These are phyloP conservation scores for Physcia stellaris DNA, from an alignment of 495 filamentous ascomycete species.

Conservation along the genomic window DNA sequence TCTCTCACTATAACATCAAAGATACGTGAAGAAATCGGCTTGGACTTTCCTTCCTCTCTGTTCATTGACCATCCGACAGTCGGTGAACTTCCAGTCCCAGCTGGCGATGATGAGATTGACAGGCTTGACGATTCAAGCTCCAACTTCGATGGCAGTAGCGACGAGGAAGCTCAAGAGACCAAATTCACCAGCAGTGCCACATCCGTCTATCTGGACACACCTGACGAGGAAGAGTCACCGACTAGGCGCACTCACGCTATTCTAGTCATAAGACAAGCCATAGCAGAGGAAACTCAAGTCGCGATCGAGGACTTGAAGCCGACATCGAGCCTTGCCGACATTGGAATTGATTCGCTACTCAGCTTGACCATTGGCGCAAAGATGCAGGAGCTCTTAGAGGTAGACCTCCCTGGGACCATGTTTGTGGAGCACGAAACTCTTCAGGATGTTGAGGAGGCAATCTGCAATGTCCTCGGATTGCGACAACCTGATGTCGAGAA, in stretches of 20 bases:
- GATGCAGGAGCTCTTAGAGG: constrained; percentile 21
- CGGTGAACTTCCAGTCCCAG: constrained; percentile 43
- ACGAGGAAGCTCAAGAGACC: not conserved
- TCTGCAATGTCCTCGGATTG: constrained; percentile 1
- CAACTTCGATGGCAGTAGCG: not conserved
- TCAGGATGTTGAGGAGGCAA: constrained; percentile 8
- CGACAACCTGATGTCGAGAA: not conserved
- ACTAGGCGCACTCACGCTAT: too few relatives aligned
- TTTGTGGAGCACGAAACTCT: constrained; percentile 27
- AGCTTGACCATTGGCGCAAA: constrained; percentile 24
- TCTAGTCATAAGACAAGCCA: constrained; percentile 10
- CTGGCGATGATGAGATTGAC: constrained; percentile 15
- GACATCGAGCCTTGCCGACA: constrained; percentile 21
- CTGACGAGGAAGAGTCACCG: too few relatives aligned
- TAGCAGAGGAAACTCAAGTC: constrained; percentile 35
- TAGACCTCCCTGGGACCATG: constrained; percentile 18
- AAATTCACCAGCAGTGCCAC: not conserved
- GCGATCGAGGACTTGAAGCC: constrained; percentile 12
- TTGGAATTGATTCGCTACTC: constrained; percentile 39
- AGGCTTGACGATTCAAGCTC: too few relatives aligned
- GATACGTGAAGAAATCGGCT: constrained; percentile 33
- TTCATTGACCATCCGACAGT: constrained; percentile 49
- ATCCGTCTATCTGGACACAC: not conserved
- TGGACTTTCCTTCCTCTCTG: constrained; percentile 37
- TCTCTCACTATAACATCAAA: constrained; percentile 34